phyloP scores from a whole-genome alignment of 257 asterid genomes.

The Solanum stenotomum region DNA sequence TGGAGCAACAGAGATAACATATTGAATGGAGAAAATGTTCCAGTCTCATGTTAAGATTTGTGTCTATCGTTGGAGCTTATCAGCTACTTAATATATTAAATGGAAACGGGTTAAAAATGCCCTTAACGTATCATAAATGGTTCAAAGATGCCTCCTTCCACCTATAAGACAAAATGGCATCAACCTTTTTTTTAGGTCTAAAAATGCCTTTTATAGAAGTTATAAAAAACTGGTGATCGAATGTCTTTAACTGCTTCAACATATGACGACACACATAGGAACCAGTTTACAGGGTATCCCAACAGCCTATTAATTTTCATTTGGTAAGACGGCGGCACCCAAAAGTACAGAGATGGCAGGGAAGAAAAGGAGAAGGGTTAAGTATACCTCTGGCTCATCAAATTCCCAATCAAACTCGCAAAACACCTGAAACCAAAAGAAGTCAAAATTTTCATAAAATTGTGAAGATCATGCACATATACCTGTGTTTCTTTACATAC shows the following conservation, averaged over 20 bases:
- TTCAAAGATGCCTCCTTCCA: background rate
- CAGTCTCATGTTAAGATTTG: background rate
- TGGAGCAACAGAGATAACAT: background rate
- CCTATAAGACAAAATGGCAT: background rate
- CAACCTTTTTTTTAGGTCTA: background rate
- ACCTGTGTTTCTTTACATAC: background rate
- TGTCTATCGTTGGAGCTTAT: background rate
- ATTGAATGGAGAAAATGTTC: background rate
- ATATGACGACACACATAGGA: background rate
- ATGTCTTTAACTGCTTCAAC: background rate
- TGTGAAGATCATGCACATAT: background rate
- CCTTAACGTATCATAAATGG: background rate
- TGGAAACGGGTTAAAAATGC: background rate
- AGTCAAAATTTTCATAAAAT: background rate
- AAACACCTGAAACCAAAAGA: constrained; percentile 46
- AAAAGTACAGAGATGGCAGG: background rate
- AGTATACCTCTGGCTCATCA: constrained; percentile 75
- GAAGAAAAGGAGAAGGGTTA: background rate
- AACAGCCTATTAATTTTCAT: background rate
- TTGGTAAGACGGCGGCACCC: background rate
- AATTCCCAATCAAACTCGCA: constrained; percentile 92
- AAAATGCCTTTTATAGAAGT: background rate
- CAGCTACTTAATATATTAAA: background rate
- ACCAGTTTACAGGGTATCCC: background rate
- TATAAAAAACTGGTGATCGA: background rate